A percentile compares a stretch with the other conserved stretches of the same genome.
These are phyloP conservation scores for Marasmius fiardii DNA, from an alignment of 1,284 basidiomycete species.

Conservation along the genomic window DNA sequence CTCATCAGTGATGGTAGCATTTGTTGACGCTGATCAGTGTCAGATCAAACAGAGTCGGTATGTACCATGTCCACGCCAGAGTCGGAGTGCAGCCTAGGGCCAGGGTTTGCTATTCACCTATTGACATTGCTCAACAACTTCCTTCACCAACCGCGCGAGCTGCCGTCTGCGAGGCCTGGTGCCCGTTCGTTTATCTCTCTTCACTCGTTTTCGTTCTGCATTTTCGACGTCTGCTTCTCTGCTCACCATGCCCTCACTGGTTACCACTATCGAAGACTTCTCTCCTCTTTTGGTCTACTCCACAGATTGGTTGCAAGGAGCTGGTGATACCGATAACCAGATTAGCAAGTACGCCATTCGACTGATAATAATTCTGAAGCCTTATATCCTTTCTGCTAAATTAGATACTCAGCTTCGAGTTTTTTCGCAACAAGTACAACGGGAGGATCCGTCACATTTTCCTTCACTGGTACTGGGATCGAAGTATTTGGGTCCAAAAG, in stretches of 20 bases:
- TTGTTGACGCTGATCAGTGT: too few species aligned
- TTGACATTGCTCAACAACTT: not conserved
- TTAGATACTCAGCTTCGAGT: conserved; percentile 30
- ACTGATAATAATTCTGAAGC: not conserved
- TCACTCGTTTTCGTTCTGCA: conserved; percentile 4
- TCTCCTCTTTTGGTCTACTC: conserved; percentile 35
- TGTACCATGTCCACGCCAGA: too few species aligned
- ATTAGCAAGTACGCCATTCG: conserved; percentile 13
- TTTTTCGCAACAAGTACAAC: conserved; percentile 26
- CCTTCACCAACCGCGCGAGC: not conserved
- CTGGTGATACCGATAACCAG: conserved; percentile 17
- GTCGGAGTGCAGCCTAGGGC: not conserved
- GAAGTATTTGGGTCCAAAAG: conserved; percentile 31
- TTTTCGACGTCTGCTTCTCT: not conserved
- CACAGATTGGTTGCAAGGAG: conserved; percentile 28
- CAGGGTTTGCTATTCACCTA: not conserved
- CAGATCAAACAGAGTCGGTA: too few species aligned
- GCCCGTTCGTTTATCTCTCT: not conserved
- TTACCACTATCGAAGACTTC: conserved; percentile 36
- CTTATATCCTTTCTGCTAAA: not conserved
- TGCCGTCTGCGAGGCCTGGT: conserved; percentile 5
- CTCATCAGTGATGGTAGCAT: too few species aligned
- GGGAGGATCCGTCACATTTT: conserved; percentile 27
- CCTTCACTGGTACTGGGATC: conserved; percentile 30
- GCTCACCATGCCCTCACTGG: conserved; percentile 30